Conservation (phyloP, 2,329 filamentous ascomycete species). For the Pezicula carpinea region DNA sequence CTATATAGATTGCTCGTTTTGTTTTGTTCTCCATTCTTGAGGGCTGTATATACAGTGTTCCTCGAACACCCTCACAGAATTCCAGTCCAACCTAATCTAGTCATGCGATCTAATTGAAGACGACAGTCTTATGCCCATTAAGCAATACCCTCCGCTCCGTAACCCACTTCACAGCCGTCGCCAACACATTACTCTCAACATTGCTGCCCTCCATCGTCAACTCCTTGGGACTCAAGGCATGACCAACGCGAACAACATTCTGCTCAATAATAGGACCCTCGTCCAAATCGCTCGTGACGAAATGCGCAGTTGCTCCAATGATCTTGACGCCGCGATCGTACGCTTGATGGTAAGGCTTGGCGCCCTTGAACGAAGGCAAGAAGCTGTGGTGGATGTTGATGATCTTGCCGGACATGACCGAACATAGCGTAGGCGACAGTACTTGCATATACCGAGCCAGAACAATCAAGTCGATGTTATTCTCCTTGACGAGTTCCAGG, state of each 20-base stretch:
- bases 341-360: constrained; percentile 83
- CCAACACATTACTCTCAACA: constrained; percentile 78
- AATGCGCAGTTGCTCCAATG: constrained; percentile 80
- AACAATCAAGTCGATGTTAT: constrained; percentile 74
- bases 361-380: constrained; percentile 82
- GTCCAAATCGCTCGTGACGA: constrained; percentile 79
- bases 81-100: no score
- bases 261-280: constrained; percentile 89
- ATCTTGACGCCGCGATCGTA: constrained; percentile 86
- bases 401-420: constrained; percentile 77
- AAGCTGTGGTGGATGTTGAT: constrained; percentile 93
- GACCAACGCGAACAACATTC: constrained; percentile 71
- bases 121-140: constrained; percentile 76
- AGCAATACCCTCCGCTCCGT: constrained; percentile 73
- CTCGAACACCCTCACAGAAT: no score
- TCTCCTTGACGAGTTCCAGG: constrained; percentile 62
- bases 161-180: constrained; percentile 79
- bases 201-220: constrained; percentile 77
- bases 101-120: constrained; percentile 45
- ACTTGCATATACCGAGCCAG: constrained; percentile 88
- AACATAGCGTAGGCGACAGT: constrained; percentile 67
- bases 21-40: no score
- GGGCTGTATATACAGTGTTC: no score
- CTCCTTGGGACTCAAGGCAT: constrained; percentile 70
- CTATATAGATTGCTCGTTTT: no score